Percentiles rank a stretch among this genome's conserved stretches.
These are phyloP conservation scores for Pulveroboletus sp. DNA, from an alignment of 768 basidiomycete species.

Conservation along the genomic window DNA sequence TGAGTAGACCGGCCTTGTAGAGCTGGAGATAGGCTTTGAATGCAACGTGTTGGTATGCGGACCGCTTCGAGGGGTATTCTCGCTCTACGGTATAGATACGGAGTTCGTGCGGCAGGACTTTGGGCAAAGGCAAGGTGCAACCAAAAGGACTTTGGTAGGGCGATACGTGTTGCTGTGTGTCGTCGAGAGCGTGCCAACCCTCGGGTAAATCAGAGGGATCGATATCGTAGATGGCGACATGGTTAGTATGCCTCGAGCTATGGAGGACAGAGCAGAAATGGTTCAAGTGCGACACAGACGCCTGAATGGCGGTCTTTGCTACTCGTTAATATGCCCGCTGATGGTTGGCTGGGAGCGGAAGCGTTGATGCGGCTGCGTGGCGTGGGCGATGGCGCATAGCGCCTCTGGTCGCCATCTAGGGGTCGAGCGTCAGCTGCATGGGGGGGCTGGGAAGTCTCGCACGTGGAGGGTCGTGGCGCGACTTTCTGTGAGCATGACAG, in stretches of 20 bases:
- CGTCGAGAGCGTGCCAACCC: constrained; percentile 52
- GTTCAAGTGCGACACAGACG: constrained; percentile 62
- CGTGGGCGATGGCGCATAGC: no score
- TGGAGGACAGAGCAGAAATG: constrained; percentile 75
- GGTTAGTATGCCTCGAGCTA: constrained; percentile 42
- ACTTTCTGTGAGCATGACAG: no score
- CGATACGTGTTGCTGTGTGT: constrained; percentile 12
- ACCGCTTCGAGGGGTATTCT: constrained; percentile 50
- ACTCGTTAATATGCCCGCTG: no score
- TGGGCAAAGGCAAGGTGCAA: constrained; percentile 61
- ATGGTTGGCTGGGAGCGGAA: no score
- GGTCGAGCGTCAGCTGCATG: no score
- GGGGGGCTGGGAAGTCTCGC: no score
- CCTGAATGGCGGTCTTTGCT: no score
- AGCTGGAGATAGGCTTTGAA: constrained; percentile 64
- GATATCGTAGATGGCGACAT: constrained; percentile 57
- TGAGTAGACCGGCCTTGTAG: constrained; percentile 55
- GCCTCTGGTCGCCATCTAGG: no score
- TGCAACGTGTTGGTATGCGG: constrained; percentile 65
- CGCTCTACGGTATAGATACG: constrained; percentile 48
- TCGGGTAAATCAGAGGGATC: constrained; percentile 59
- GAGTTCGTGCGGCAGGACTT: constrained; percentile 44
- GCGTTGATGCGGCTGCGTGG: no score
- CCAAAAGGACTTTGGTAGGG: constrained; percentile 56
- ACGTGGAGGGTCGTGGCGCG: no score